Evolutionary conservation across 2,329 filamentous ascomycete genomes (phyloP), one percentile per base, ranked within the genome.

Genomic region (Venturia pyrina): DNA sequence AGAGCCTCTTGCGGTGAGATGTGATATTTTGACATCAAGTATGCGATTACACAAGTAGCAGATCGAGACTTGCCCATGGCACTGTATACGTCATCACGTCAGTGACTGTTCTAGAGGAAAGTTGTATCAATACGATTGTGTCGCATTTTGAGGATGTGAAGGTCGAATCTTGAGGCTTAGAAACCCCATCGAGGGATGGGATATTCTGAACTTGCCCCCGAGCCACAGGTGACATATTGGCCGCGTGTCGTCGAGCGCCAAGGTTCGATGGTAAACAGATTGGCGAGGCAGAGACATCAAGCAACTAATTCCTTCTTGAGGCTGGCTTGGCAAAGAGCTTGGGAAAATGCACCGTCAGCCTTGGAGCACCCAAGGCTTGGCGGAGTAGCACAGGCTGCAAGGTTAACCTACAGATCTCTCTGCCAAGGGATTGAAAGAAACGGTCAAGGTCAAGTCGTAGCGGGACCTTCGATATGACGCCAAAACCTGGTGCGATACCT

Each of bases 51-150:
- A 69, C 90, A 85, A 41, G 91, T 88, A 70, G 93, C 90, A 61
- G 93, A 98, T 67, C 95, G 90, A 43, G 93, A 97, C 78, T 96
- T 96, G 64, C 95, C 95, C 87, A 96, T 96, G 28, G 92, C 93
- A 82, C 95, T 96, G 59, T 68, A 67, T 64, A 62, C 68, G 37
- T 46, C n/a, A 62, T 43, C 34, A 46, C 44, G 53, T 59, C 53
- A 59, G 53, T 59, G 28, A 21, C 15, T 59, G n/a, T 6, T 59
- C 15, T 32, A 59, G 4, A 37, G n/a, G 53, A 44, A 62, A 44
- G 5, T 24, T 62, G 24, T 8, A 3, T 13, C 17, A 10, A 62
- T 32, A 44, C 37, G 53, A 37, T 2, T 3, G 21, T 37, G 28
- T 32, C 17, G 15, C 28, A 37, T 37, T 34, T 37, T 11, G 32